phyloP scores from a whole-genome alignment of 1,284 basidiomycete genomes.

The Trichosporon inkin region DNA sequence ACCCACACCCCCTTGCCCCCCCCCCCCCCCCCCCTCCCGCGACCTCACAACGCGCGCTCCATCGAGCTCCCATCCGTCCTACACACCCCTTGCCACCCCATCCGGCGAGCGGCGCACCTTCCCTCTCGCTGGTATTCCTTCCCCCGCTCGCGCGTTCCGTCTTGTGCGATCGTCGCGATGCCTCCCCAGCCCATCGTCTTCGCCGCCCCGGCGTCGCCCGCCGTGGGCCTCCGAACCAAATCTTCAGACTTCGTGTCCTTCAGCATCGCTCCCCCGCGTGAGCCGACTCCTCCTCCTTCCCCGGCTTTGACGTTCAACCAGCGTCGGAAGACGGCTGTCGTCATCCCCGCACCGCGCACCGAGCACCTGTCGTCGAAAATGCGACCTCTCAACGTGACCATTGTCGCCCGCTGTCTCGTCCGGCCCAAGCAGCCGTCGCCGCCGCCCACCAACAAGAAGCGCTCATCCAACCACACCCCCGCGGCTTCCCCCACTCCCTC shows the following conservation, averaged over 20 bases:
- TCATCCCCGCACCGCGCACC: conserved; percentile 6
- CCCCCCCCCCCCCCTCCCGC: not conserved
- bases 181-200: conserved; percentile 7
- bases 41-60: not conserved
- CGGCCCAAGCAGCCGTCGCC: conserved; percentile 16
- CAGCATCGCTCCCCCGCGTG: conserved; percentile 11
- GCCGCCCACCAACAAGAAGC: conserved; percentile 15
- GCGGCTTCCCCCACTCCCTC: conserved; percentile 17
- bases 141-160: not conserved
- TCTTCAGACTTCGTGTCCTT: conserved; percentile 6
- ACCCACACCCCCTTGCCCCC: too few species aligned
- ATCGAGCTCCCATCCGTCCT: not conserved
- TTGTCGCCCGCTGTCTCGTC: conserved; percentile 33
- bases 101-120: not conserved
- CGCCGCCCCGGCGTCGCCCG: not conserved
- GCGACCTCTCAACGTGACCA: conserved; percentile 31
- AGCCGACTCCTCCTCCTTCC: conserved; percentile 17
- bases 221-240: not conserved
- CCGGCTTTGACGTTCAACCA: conserved; percentile 16
- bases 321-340: conserved; percentile 15
- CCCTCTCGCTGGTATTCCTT: not conserved
- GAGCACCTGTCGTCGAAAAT: conserved; percentile 22
- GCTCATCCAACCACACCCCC: conserved; percentile 20
- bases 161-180: not conserved
- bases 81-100: conserved; percentile 1